Percentiles rank a stretch among this genome's conserved stretches.
Conservation (phyloP, 2,329 filamentous ascomycete genomes). For the Microdochium bolleyi region DNA sequence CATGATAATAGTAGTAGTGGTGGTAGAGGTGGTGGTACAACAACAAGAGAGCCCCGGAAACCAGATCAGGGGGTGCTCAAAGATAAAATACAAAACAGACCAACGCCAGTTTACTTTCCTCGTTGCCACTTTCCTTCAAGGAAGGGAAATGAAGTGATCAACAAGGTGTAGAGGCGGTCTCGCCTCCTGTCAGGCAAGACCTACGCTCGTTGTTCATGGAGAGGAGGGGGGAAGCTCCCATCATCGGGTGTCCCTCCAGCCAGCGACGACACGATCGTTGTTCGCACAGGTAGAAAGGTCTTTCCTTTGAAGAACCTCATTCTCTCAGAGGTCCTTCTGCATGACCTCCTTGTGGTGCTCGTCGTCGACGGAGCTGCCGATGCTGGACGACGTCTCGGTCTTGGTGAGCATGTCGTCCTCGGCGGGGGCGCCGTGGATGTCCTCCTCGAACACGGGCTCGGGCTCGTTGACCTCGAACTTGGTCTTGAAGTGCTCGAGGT, state of each 20-base stretch:
- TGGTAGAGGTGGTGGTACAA: not conserved
- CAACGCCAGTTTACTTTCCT: too few species aligned
- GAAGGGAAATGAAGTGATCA: too few species aligned
- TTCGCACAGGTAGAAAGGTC: too few species aligned
- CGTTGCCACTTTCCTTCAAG: too few species aligned
- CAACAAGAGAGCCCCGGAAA: not conserved
- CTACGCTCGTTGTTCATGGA: too few species aligned
- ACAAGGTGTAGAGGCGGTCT: too few species aligned
- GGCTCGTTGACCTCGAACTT: slow-evolving; percentile 90
- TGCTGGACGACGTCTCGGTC: slow-evolving; percentile 52
- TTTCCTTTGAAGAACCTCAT: too few species aligned
- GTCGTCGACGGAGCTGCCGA: slow-evolving; percentile 50
- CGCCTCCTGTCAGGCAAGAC: too few species aligned
- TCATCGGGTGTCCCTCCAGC: too few species aligned
- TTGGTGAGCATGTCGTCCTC: slow-evolving; percentile 50
- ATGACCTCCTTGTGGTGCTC: slow-evolving; percentile 20
- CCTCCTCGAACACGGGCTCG: slow-evolving; percentile 89
- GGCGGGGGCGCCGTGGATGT: slow-evolving; percentile 57
- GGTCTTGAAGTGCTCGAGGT: slow-evolving; percentile 78
- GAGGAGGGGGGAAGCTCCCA: too few species aligned
- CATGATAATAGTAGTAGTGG: not conserved
- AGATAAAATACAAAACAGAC: not conserved
- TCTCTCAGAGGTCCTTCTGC: too few species aligned
- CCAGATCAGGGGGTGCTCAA: not conserved
- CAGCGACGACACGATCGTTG: too few species aligned